phyloP scores from a whole-genome alignment of 495 filamentous ascomycete genomes.

The Xylaria curta region DNA sequence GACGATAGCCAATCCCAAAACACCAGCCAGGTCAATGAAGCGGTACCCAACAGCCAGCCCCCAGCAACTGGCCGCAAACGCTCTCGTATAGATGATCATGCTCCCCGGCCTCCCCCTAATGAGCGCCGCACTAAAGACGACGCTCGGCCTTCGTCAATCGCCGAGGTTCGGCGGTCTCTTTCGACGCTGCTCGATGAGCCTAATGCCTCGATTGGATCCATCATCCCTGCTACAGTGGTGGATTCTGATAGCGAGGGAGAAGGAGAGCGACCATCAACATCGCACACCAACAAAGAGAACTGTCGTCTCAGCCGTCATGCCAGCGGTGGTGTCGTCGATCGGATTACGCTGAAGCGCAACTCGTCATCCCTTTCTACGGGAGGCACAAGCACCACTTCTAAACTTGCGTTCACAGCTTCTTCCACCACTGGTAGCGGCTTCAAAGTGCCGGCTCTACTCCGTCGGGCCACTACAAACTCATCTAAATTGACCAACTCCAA shows the following conservation, averaged over 20 bases:
- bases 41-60: constrained; percentile 56
- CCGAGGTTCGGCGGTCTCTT: constrained; percentile 79
- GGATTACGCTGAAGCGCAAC: constrained; percentile 76
- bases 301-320: constrained; percentile 35
- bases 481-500: constrained; percentile 41
- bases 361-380: constrained; percentile 44
- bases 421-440: constrained; percentile 58
- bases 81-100: constrained; percentile 51
- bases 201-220: constrained; percentile 52
- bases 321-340: constrained; percentile 72
- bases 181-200: constrained; percentile 83
- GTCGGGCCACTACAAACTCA: constrained; percentile 74
- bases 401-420: constrained; percentile 67
- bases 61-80: constrained; percentile 35
- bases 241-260: constrained; percentile 52
- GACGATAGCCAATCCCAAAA: constrained; percentile 42
- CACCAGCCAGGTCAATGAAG: constrained; percentile 24
- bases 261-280: constrained; percentile 40
- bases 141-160: constrained; percentile 69
- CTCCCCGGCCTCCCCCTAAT: constrained; percentile 62
- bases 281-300: constrained; percentile 49
- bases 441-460: constrained; percentile 78
- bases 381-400: constrained; percentile 34
- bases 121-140: constrained; percentile 68
- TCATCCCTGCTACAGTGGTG: constrained; percentile 53